Evolutionary conservation across 805 yeast species (phyloP).

Genomic region (Deakozyma indianensis): DNA sequence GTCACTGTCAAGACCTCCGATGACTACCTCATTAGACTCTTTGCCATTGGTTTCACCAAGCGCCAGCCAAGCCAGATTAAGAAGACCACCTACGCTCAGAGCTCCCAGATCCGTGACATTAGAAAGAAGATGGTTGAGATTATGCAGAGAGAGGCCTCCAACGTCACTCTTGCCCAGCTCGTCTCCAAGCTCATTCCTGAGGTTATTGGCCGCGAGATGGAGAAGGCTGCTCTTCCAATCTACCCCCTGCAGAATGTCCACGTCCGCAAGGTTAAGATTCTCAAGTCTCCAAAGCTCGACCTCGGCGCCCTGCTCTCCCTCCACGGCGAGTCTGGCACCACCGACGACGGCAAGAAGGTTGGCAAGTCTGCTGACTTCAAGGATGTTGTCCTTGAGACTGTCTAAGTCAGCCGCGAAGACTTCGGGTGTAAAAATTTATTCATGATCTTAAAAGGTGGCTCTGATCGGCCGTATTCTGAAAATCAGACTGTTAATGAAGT

Average conservation of each 20-base stretch:
- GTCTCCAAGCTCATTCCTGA: conserved; percentile 96
- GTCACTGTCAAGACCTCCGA: conserved; percentile 97
- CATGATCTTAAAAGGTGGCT: neutral
- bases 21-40: conserved; percentile 91
- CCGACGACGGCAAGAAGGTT: conserved; percentile 97
- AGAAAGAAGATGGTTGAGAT: conserved; percentile 94
- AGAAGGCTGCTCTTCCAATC: conserved; percentile 87
- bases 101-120: conserved; percentile 92
- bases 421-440: conserved; percentile 3
- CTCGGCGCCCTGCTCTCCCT: conserved; percentile 90
- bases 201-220: conserved; percentile 97
- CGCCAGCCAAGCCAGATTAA: conserved; percentile 93
- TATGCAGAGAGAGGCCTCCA: conserved; percentile 91
- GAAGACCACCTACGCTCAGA: conserved; percentile 96
- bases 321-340: conserved; percentile 90
- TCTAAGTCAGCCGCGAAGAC: conserved; percentile 38
- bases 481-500: conserved; percentile 1
- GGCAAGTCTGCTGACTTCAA: conserved; percentile 67
- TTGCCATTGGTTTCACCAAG: conserved; percentile 97
- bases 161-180: conserved; percentile 91
- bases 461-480: neutral
- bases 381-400: conserved; percentile 96
- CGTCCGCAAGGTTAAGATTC: conserved; percentile 97
- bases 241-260: conserved; percentile 97
- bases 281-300: conserved; percentile 98